Conservation (phyloP, 176 grass and related monocot genomes). For the Bolboschoenus planiculmis region DNA sequence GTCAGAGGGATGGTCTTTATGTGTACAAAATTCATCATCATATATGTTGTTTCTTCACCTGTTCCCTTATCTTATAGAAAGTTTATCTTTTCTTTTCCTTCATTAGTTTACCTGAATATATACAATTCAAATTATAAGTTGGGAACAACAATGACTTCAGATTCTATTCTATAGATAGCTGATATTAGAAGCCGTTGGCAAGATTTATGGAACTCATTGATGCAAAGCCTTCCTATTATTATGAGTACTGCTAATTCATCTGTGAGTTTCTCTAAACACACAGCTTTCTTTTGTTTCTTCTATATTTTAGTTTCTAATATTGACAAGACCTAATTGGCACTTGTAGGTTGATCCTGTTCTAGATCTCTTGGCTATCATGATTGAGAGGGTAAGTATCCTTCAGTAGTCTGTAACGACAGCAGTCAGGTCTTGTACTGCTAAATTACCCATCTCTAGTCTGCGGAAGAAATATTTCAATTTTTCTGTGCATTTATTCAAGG, state of each 20-base stretch:
- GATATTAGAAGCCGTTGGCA: conserved; percentile 65
- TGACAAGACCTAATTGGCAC: conserved; percentile 1
- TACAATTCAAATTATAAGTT: background rate
- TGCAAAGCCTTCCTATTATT: conserved; percentile 49
- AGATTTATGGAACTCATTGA: conserved; percentile 78
- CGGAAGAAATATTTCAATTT: background rate
- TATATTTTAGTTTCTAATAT: conserved; percentile 9
- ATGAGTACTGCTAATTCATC: conserved; percentile 47
- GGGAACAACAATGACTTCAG: background rate
- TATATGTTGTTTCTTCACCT: background rate
- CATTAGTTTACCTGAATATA: background rate
- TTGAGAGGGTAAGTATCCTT: conserved; percentile 44
- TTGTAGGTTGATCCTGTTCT: conserved; percentile 66
- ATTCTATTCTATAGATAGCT: conserved; percentile 53
- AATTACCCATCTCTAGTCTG: background rate
- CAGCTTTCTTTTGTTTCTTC: conserved; percentile 19
- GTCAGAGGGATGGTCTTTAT: background rate
- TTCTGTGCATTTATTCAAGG: conserved; percentile 14
- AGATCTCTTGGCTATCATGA: conserved; percentile 65
- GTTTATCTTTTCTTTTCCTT: background rate
- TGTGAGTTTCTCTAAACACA: conserved; percentile 51
- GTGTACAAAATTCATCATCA: background rate
- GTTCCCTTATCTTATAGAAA: background rate
- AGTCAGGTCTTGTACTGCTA: background rate
- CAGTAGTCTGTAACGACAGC: background rate